phyloP scores from a whole-genome alignment of 306 rosid genomes.

The Acacia confusa region DNA sequence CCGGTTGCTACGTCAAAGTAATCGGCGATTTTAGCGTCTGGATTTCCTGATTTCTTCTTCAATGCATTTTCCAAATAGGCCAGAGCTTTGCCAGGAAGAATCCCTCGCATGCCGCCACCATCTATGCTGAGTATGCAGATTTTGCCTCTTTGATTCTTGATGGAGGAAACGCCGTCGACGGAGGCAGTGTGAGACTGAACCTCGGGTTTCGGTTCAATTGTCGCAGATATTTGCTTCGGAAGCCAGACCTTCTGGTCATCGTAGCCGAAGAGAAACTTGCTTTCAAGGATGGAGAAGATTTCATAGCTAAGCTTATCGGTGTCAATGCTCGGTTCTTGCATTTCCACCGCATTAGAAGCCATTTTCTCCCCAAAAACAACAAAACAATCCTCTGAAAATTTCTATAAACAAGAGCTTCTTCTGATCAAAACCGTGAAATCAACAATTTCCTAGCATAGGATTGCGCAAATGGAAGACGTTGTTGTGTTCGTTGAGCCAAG shows the following conservation, averaged over 20 bases:
- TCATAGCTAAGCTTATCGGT: constrained; percentile 97
- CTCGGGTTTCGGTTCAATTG: constrained; percentile 43
- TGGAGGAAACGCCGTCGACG: constrained; percentile 46
- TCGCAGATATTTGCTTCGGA: constrained; percentile 67
- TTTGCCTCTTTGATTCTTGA: constrained; percentile 94
- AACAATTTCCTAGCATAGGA: neutral
- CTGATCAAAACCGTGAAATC: neutral
- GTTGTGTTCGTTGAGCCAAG: neutral
- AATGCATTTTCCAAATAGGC: constrained; percentile 78
- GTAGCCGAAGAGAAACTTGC: constrained; percentile 92
- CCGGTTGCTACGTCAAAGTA: constrained; percentile 94
- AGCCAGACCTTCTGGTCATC: constrained; percentile 95
- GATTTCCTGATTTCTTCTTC: constrained; percentile 82
- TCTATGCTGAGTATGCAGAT: constrained; percentile 91
- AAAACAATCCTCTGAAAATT: neutral
- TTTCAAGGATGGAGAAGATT: constrained; percentile 92
- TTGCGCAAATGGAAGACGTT: neutral
- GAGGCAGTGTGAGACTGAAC: neutral
- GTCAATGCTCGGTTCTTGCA: constrained; percentile 96
- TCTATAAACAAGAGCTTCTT: neutral
- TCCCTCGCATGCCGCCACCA: constrained; percentile 93
- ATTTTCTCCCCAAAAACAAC: constrained; percentile 10
- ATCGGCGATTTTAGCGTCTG: constrained; percentile 84
- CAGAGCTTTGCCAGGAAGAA: constrained; percentile 86
- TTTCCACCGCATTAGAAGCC: constrained; percentile 60